Conservation (phyloP, 768 basidiomycete species). For the Leccinum rimulosum region DNA sequence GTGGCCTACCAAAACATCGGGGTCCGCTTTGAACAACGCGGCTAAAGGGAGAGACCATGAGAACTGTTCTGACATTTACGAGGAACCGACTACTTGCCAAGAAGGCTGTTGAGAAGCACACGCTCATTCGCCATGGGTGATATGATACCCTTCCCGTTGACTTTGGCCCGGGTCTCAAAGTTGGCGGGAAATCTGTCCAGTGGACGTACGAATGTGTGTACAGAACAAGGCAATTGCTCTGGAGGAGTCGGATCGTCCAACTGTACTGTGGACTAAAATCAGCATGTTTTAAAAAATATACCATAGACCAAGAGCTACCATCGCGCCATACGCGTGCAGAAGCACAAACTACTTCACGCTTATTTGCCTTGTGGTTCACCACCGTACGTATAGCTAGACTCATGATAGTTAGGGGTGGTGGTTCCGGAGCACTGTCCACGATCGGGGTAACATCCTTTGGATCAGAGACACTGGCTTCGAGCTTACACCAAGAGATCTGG, state of each 20-base stretch:
- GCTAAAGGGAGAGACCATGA: conserved; percentile 37
- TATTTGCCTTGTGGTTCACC: conserved; percentile 92
- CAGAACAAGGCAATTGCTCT: conserved; percentile 76
- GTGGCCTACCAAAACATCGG: conserved; percentile 92
- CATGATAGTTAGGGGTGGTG: conserved; percentile 88
- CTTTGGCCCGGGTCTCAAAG: conserved; percentile 70
- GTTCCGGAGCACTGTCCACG: conserved; percentile 69
- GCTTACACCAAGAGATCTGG: conserved; percentile 95
- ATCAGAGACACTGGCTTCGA: conserved; percentile 79
- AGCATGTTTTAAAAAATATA: neutral
- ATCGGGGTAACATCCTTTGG: conserved; percentile 90
- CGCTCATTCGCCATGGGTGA: conserved; percentile 78
- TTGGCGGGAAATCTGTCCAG: conserved; percentile 82
- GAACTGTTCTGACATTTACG: neutral
- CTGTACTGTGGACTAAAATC: conserved; percentile 48
- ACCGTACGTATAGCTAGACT: conserved; percentile 86
- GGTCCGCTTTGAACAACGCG: conserved; percentile 81
- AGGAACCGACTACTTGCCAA: conserved; percentile 48
- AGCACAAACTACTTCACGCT: conserved; percentile 87
- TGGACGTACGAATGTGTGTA: conserved; percentile 88
- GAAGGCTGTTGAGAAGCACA: conserved; percentile 76
- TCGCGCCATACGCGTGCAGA: conserved; percentile 83
- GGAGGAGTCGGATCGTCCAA: conserved; percentile 93
- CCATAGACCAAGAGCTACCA: conserved; percentile 36
- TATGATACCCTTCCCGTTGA: conserved; percentile 65